Evolutionary conservation across 495 filamentous ascomycete genomes (phyloP).

Genomic region (Aspergillus funiculosus): DNA sequence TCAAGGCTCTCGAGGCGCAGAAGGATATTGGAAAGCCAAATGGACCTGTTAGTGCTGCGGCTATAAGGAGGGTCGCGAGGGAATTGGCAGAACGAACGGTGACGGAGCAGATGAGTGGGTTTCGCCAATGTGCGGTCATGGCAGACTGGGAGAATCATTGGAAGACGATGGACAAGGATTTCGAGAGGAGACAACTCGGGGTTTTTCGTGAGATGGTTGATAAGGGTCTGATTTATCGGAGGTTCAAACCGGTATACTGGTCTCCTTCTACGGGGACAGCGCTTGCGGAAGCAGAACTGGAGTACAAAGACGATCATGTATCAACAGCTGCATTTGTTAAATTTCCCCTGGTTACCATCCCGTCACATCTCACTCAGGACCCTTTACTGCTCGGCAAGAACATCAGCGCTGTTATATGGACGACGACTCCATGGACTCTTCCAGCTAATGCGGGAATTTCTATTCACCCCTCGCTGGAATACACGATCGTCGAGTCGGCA

Average conservation of each 20-base stretch:
- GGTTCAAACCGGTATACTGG: constrained; percentile 95
- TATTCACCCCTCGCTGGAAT: constrained; percentile 64
- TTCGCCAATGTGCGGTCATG: constrained; percentile 84
- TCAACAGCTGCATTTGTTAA: constrained; percentile 77
- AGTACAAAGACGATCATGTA: constrained; percentile 81
- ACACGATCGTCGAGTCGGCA: constrained; percentile 58
- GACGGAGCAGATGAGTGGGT: constrained; percentile 73
- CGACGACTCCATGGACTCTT: constrained; percentile 95
- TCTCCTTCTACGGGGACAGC: constrained; percentile 85
- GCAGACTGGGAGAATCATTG: constrained; percentile 88
- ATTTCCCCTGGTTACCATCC: constrained; percentile 61
- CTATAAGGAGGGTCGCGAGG: constrained; percentile 66
- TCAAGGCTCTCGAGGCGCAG: constrained; percentile 77
- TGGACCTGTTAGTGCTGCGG: constrained; percentile 26
- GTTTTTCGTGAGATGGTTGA: constrained; percentile 83
- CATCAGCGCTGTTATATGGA: constrained; percentile 84
- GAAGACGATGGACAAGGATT: constrained; percentile 84
- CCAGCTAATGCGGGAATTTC: constrained; percentile 90
- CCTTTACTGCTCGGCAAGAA: constrained; percentile 31
- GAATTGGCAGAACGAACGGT: constrained; percentile 69
- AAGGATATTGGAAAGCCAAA: constrained; percentile 22
- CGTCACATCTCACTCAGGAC: constrained; percentile 36
- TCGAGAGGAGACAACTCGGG: constrained; percentile 78
- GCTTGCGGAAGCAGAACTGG: constrained; percentile 90
- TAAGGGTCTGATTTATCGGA: constrained; percentile 78